These are phyloP conservation scores for Diplodia corticola DNA, from an alignment of 2,329 filamentous ascomycete species.

Conservation along the genomic window DNA sequence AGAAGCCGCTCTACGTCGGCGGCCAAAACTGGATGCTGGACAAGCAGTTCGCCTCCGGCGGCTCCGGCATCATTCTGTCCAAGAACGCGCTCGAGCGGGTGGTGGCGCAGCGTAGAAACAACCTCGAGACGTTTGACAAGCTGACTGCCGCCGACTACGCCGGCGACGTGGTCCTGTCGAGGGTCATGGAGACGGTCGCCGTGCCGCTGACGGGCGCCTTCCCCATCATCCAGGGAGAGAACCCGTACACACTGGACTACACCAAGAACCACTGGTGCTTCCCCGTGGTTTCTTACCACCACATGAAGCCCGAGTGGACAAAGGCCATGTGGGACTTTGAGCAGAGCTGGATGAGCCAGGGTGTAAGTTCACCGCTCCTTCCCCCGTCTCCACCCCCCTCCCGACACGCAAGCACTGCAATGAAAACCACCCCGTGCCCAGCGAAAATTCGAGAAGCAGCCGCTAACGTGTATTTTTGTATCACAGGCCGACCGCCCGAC, in stretches of 20 bases:
- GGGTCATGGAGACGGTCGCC: slow-evolving; percentile 7
- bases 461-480: slow-evolving; percentile 23
- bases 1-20: slow-evolving; percentile 20
- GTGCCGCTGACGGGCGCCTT: slow-evolving; percentile 23
- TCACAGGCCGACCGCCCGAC: slow-evolving; percentile 32
- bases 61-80: slow-evolving; percentile 13
- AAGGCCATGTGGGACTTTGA: slow-evolving; percentile 44
- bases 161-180: slow-evolving; percentile 15
- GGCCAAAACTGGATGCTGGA: slow-evolving; percentile 20
- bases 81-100: slow-evolving; percentile 9
- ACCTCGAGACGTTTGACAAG: slow-evolving; percentile 15
- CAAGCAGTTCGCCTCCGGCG: slow-evolving; percentile 8
- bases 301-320: slow-evolving; percentile 40
- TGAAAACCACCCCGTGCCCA: neutral
- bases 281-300: slow-evolving; percentile 46
- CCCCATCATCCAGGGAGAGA: slow-evolving; percentile 33
- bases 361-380: slow-evolving; percentile 26
- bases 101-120: slow-evolving; percentile 8
- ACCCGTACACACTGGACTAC: slow-evolving; percentile 32
- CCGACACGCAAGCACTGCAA: neutral
- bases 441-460: neutral
- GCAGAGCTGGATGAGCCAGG: slow-evolving; percentile 39
- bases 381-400: neutral
- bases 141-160: slow-evolving; percentile 10
- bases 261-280: slow-evolving; percentile 46